These are phyloP conservation scores for Colletotrichum sp. DNA, from an alignment of 2,329 filamentous ascomycete species.

Conservation along the genomic window DNA sequence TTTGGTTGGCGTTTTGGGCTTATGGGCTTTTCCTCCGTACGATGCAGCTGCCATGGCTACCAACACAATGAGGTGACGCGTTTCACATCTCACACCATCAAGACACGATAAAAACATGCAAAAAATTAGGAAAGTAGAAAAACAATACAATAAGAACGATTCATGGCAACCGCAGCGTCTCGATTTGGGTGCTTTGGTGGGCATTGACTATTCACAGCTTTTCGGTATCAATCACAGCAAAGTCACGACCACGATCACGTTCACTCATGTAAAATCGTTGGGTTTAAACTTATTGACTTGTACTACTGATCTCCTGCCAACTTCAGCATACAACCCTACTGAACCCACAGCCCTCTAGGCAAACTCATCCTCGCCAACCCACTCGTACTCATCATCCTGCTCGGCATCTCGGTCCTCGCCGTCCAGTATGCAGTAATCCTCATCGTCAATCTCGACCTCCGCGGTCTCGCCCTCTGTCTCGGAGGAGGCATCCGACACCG, in stretches of 20 bases:
- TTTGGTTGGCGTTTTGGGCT: background rate
- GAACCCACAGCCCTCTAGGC: background rate
- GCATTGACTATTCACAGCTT: background rate
- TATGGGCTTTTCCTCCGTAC: background rate
- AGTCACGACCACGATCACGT: background rate
- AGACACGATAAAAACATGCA: background rate
- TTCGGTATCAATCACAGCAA: background rate
- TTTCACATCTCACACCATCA: background rate
- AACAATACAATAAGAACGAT: background rate
- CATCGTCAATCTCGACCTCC: background rate
- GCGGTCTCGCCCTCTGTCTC: background rate
- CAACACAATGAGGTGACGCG: background rate
- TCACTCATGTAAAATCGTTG: background rate
- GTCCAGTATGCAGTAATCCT: background rate
- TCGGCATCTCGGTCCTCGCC: background rate
- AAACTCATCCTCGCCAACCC: background rate
- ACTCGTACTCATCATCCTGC: background rate
- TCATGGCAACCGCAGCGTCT: background rate
- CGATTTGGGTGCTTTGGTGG: background rate
- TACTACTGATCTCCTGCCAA: background rate
- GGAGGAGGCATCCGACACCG: background rate
- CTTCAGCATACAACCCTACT: background rate
- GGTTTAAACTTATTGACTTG: background rate
- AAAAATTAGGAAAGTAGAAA: background rate
- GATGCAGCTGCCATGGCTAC: background rate